Evolutionary conservation across 2,329 filamentous ascomycete genomes (phyloP).

Genomic region (Sporothrix euskadiensis): DNA sequence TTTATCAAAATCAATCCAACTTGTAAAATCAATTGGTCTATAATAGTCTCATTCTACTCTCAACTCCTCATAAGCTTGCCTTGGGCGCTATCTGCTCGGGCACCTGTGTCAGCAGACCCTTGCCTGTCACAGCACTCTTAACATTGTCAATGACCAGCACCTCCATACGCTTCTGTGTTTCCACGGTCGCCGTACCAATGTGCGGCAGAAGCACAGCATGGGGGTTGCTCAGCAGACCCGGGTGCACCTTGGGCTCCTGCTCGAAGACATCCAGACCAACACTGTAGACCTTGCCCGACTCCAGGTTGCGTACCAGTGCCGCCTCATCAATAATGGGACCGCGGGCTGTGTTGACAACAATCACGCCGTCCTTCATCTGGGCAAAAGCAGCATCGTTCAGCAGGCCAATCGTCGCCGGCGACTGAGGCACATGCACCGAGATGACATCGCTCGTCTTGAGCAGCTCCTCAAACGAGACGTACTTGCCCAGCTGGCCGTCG

Average conservation of each 20-base stretch:
- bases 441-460: conserved; percentile 51
- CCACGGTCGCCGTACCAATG: conserved; percentile 65
- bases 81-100: background rate
- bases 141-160: conserved; percentile 24
- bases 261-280: conserved; percentile 61
- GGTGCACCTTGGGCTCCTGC: conserved; percentile 60
- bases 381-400: conserved; percentile 53
- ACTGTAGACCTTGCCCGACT: conserved; percentile 55
- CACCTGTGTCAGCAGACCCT: conserved; percentile 12
- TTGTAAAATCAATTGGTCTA: background rate
- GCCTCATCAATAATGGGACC: conserved; percentile 59
- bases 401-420: conserved; percentile 48
- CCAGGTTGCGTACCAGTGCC: conserved; percentile 54
- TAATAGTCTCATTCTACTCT: background rate
- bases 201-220: conserved; percentile 65
- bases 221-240: conserved; percentile 58
- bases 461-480: conserved; percentile 43
- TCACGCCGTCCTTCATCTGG: conserved; percentile 56
- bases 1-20: background rate
- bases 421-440: conserved; percentile 50
- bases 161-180: conserved; percentile 38
- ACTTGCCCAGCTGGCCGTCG: conserved; percentile 38
- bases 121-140: conserved; percentile 15
- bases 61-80: background rate
- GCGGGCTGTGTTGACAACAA: conserved; percentile 60